Percentiles rank a stretch among this genome's conserved stretches.
Evolutionary conservation across 164 flowering plant genomes (phyloP).

Genomic region (Cinnamomum chago): DNA sequence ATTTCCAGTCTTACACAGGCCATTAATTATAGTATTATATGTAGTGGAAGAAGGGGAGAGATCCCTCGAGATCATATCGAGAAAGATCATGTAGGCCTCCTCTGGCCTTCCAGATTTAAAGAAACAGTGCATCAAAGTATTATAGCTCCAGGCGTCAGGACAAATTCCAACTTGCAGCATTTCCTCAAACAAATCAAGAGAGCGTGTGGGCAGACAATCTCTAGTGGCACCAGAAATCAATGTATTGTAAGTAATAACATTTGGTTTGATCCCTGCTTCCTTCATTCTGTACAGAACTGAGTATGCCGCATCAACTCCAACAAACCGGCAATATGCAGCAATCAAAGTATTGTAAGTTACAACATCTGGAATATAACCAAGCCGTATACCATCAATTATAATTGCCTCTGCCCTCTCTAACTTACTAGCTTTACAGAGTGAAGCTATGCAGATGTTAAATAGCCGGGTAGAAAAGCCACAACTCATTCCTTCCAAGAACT

Average conservation of each 20-base stretch:
- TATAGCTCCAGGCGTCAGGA: conserved; percentile 83
- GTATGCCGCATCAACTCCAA: conserved; percentile 63
- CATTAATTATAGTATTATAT: conserved; percentile 67
- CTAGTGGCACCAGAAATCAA: conserved; percentile 65
- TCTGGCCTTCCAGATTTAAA: conserved; percentile 61
- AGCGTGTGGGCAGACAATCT: conserved; percentile 19
- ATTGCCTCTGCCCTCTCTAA: conserved; percentile 64
- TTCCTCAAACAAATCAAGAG: conserved; percentile 59
- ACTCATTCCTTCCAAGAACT: conserved; percentile 26
- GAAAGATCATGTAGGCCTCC: conserved; percentile 51
- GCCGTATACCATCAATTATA: conserved; percentile 57
- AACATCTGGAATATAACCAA: conserved; percentile 72
- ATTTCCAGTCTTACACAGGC: conserved; percentile 68
- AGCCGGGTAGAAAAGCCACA: conserved; percentile 49
- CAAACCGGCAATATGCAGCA: conserved; percentile 52
- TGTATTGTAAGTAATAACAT: conserved; percentile 69
- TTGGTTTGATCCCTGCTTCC: conserved; percentile 70
- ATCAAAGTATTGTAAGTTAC: conserved; percentile 81
- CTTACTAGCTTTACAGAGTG: conserved; percentile 57
- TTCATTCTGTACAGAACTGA: conserved; percentile 53
- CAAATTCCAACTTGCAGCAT: conserved; percentile 54
- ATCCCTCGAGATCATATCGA: conserved; percentile 31
- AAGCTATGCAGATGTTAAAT: conserved; percentile 61
- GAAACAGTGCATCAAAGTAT: conserved; percentile 68
- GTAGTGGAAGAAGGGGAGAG: conserved; percentile 38